A percentile compares a stretch with the other conserved stretches of the same genome.
Conservation (phyloP, 2,329 filamentous ascomycete genomes). For the Calonectria ilicicola region DNA sequence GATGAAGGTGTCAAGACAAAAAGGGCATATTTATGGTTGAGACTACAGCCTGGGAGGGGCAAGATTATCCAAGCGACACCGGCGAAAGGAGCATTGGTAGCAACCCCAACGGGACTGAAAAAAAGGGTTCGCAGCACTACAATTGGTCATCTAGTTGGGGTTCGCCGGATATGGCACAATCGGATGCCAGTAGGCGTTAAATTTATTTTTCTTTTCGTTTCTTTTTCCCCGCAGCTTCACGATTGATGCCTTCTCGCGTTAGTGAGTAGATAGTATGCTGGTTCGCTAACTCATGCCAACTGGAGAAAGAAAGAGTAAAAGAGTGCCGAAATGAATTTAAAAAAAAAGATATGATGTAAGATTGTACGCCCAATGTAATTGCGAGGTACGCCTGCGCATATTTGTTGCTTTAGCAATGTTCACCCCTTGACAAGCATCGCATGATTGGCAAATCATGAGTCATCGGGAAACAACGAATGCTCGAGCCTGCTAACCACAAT, state of each 20-base stretch:
- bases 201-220: background rate
- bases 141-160: constrained; percentile 52
- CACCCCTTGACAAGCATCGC: background rate
- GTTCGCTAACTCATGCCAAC: background rate
- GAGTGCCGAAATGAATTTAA: background rate
- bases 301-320: background rate
- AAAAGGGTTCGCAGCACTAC: constrained; percentile 38
- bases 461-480: background rate
- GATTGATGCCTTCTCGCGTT: background rate
- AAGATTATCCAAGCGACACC: constrained; percentile 30
- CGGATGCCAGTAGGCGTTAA: background rate
- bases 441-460: background rate
- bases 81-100: constrained; percentile 22
- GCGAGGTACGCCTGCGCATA: background rate
- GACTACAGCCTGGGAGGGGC: constrained; percentile 72
- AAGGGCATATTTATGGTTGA: constrained; percentile 71
- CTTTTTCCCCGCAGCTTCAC: background rate
- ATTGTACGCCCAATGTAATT: background rate
- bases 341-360: background rate
- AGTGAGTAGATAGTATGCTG: background rate
- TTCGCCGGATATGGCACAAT: constrained; percentile 46
- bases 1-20: constrained; percentile 58
- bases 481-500: background rate
- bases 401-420: background rate
- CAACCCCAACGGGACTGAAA: constrained; percentile 29